A percentile compares a stretch with the other conserved stretches of the same genome.
Conservation (phyloP, 805 yeast species). For the Ogataea trehalophila region DNA sequence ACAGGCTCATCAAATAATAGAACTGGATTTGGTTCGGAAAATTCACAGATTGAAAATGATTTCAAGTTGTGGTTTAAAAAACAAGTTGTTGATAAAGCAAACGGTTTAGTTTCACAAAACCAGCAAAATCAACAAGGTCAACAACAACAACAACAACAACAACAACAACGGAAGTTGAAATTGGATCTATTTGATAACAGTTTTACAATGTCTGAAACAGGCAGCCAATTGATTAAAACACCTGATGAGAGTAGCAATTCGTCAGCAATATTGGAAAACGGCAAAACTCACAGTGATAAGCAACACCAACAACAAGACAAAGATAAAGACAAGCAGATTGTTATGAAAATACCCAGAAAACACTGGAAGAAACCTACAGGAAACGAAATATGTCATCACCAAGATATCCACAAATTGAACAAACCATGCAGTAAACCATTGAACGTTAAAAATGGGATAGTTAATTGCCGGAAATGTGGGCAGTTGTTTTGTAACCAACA, state of each 20-base stretch:
- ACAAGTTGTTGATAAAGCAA: constrained; percentile 34
- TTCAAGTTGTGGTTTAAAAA: constrained; percentile 41
- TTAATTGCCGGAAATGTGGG: constrained; percentile 79
- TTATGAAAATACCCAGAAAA: constrained; percentile 28
- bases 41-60: constrained; percentile 28
- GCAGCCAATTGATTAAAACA: background rate
- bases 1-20: too few relatives aligned
- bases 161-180: constrained; percentile 35
- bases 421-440: constrained; percentile 38
- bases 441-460: constrained; percentile 48
- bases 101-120: constrained; percentile 25
- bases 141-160: constrained; percentile 18
- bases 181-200: constrained; percentile 47
- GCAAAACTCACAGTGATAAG: background rate
- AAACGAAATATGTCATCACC: constrained; percentile 37
- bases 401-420: constrained; percentile 1
- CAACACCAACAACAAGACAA: background rate
- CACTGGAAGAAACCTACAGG: constrained; percentile 57
- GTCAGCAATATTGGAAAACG: background rate
- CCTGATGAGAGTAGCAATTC: background rate
- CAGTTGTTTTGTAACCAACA: constrained; percentile 62
- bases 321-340: constrained; percentile 3
- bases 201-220: constrained; percentile 14
- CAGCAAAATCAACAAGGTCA: background rate
- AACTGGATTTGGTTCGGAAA: background rate